Evolutionary conservation across 2,329 filamentous ascomycete genomes (phyloP).

Genomic region (Salinomyces thailandicus): DNA sequence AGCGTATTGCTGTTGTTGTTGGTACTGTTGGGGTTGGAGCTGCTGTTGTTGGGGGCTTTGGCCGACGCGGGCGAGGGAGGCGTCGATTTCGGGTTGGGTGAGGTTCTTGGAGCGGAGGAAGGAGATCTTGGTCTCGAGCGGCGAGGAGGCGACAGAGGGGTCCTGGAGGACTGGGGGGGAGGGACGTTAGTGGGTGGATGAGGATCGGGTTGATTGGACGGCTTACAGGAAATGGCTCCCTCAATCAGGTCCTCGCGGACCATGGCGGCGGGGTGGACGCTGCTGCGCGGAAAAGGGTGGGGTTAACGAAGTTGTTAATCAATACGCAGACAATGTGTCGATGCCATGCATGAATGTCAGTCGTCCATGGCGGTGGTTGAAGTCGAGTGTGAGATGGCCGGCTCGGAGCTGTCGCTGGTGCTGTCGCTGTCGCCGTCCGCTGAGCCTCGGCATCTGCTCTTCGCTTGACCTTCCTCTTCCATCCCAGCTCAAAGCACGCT

Average conservation of each 20-base stretch:
- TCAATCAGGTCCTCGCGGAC: constrained; percentile 88
- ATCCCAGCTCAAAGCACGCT: background rate
- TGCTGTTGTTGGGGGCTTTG: constrained; percentile 37
- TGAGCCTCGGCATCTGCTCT: constrained; percentile 2
- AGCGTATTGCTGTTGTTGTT: constrained; percentile 16
- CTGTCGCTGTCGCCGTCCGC: too few species aligned
- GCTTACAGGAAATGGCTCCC: constrained; percentile 51
- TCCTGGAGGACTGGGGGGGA: constrained; percentile 69
- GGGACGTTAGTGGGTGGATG: background rate
- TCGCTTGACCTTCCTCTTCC: background rate
- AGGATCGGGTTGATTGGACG: background rate
- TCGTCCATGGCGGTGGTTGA: too few species aligned
- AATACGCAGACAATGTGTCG: too few species aligned
- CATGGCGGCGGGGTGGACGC: constrained; percentile 41
- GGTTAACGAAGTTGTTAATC: too few species aligned
- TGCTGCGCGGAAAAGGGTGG: too few species aligned
- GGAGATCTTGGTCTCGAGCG: constrained; percentile 84
- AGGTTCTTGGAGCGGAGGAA: constrained; percentile 96
- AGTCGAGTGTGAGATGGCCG: too few species aligned
- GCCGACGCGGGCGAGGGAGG: constrained; percentile 65
- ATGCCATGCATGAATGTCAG: too few species aligned
- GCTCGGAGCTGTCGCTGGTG: too few species aligned
- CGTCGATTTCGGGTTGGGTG: constrained; percentile 87
- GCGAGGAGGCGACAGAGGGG: constrained; percentile 76
- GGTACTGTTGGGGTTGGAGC: constrained; percentile 39